Evolutionary conservation across 164 flowering plant genomes (phyloP), one percentile per base, ranked within the genome.

Genomic region (Hamamelis virginiana): DNA sequence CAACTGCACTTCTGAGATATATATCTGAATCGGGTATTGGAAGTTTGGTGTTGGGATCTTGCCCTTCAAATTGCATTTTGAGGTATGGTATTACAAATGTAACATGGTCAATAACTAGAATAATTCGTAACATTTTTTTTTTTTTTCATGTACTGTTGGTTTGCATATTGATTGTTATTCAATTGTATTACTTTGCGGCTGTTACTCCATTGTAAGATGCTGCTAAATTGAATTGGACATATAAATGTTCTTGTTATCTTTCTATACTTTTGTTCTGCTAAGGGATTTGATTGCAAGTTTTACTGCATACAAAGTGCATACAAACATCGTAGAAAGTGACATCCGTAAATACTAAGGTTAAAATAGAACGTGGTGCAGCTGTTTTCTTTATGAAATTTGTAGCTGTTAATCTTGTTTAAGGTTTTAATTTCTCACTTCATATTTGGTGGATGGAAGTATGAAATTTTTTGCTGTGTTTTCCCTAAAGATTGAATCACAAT

Each of bases 31-130:
- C 84, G 0, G 77, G 80, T 33, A 75, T 78, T 27, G 73, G 70
- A 55, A 76, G 69, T 76, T 74, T 92, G 63, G 95, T 89, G 18
- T 26, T 93, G 85, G 92, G 96, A 1, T 83, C 93, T 62, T 78
- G 77, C 50, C 75, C 87, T 41, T 61, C 81, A 26, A 87, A 75
- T 58, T 80, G 48, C 66, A 65, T 89, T 43, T 14, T 68, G 15
- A 84, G 95, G 96, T 90, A 86, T 23, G 59, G 11, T 19, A 64
- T 44, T 14, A n/a, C 47, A 41, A 33, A 18, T 45, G 27, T 59
- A n/a, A 45, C 8, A n/a, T 33, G 6, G 4, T 33, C 41, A 33
- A 33, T 33, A 2, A 33, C 41, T 33, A 2, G 41, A 2, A 2
- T 33, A 6, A 6, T 33, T 33, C 41, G 6, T 6, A 33, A 2